Base-by-base conservation (phyloP, 2,329 filamentous ascomycete species). In the Coniochaeta ligniaria region DNA sequence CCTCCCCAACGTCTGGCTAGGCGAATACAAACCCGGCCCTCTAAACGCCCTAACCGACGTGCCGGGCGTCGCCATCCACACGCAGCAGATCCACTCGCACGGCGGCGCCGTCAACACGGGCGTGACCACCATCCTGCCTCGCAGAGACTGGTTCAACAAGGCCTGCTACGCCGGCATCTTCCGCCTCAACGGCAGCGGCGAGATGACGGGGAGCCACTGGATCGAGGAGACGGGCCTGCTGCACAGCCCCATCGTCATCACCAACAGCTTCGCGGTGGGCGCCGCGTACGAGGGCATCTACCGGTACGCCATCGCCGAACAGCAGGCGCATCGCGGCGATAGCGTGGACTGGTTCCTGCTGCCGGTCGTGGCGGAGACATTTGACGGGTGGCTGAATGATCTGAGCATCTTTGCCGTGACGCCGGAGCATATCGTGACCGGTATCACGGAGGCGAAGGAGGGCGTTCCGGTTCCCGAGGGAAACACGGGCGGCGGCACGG, bases 401-500 rank as follows among this genome's bases (percentile, higher is more conserved):
- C 74, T 84, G 1, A 74, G 75, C 26, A 77, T 78, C 20, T 84
- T 87, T 59, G 76, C 78, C 0, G 77, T 89, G 2, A 80, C 75
- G 26, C 74, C 83, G 0, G 72, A 80, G 59, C 80, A 86, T 63
- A 73, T 88, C 36, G 74, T 83, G 31, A 68, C 74, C 3, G 82
- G 83, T 0, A 82, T 89, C 58, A 74, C 78, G 35, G 74, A 69
- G 8, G 84, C 82, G 0, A 75, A 73, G 2, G 73, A 75, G 9
- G 82, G 78, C 14, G 22, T 58, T 1, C 71, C 75, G 0, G 84
- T 89, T 0, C 71, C 73, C 1, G 86, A 90, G 70, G 87, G 87
- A 0, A 85, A 83, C 65, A 80, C 80, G 1, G 87, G 87, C 3
- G 87, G 87, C 20, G 87, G 87, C n/a, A 86, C 85, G 0, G 86